Conservation (phyloP, 2,329 filamentous ascomycete genomes). For the Pseudogymnoascus verrucosus region DNA sequence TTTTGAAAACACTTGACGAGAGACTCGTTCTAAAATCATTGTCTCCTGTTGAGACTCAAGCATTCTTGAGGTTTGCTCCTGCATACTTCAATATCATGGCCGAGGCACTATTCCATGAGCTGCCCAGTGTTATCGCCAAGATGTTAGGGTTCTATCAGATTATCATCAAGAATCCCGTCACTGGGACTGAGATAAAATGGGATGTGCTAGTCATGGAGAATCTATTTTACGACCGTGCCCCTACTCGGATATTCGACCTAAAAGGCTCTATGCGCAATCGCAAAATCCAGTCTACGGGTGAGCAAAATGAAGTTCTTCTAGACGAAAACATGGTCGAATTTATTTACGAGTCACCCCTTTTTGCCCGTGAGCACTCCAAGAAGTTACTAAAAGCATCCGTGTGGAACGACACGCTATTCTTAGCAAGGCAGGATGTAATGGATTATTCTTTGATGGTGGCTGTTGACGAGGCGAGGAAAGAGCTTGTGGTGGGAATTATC, state of each 20-base stretch:
- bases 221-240: slow-evolving; percentile 87
- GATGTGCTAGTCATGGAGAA: slow-evolving; percentile 96
- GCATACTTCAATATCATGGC: slow-evolving; percentile 98
- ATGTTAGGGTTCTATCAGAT: slow-evolving; percentile 99
- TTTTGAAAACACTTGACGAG: slow-evolving; percentile 92
- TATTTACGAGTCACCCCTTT: slow-evolving; percentile 94
- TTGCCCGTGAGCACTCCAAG: slow-evolving; percentile 92
- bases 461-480: slow-evolving; percentile 81
- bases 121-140: slow-evolving; percentile 95
- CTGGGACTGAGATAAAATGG: slow-evolving; percentile 87
- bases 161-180: slow-evolving; percentile 88
- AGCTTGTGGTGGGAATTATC: slow-evolving; percentile 95
- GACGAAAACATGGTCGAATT: slow-evolving; percentile 99
- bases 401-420: slow-evolving; percentile 95
- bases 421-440: slow-evolving; percentile 95
- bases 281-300: slow-evolving; percentile 90
- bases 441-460: slow-evolving; percentile 98
- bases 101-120: slow-evolving; percentile 86
- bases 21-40: slow-evolving; percentile 75
- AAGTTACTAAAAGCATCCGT: slow-evolving; percentile 85
- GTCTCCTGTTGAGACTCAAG: slow-evolving; percentile 82
- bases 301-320: slow-evolving; percentile 90
- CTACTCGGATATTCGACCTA: slow-evolving; percentile 86
- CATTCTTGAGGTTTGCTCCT: slow-evolving; percentile 90
- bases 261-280: slow-evolving; percentile 98